Evolutionary conservation across 1,284 basidiomycete genomes (phyloP).

Genomic region (Microbotryum lychnidis-dioicae): DNA sequence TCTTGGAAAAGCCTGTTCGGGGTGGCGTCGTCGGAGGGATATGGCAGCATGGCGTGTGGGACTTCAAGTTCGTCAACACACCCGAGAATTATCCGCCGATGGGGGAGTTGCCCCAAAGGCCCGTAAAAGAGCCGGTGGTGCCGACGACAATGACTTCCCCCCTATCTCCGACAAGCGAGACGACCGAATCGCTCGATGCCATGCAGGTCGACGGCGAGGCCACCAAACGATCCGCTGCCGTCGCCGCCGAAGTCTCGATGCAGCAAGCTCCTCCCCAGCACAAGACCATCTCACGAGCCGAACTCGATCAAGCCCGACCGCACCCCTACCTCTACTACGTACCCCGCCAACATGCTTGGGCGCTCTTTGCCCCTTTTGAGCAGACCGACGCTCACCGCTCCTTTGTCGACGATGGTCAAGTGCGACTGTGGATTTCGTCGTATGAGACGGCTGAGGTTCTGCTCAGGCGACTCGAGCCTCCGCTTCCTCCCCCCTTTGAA

Average conservation of each 20-base stretch:
- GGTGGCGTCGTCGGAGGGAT: not conserved
- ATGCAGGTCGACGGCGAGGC: not conserved
- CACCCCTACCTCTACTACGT: constrained; percentile 24
- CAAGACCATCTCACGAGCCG: constrained; percentile 8
- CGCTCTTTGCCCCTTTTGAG: constrained; percentile 1
- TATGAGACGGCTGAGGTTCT: not conserved
- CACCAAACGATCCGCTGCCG: not conserved
- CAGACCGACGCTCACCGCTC: not conserved
- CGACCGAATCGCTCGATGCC: not conserved
- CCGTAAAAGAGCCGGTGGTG: constrained; percentile 4
- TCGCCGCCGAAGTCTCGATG: not conserved
- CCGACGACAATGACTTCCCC: not conserved
- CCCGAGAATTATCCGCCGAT: not conserved
- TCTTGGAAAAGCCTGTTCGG: constrained; percentile 1
- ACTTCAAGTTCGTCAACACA: constrained; percentile 1
- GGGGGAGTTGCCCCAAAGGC: too few species aligned
- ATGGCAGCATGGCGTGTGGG: constrained; percentile 8
- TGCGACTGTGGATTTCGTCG: not conserved
- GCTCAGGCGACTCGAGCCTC: not conserved
- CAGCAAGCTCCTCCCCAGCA: not conserved
- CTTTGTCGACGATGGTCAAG: not conserved
- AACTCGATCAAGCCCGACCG: constrained; percentile 16
- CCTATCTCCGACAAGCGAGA: not conserved
- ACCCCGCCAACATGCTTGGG: constrained; percentile 13
- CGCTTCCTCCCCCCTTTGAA: not conserved